Evolutionary conservation across 345 rosid species (phyloP).

Genomic region (Sonneratia alba): DNA sequence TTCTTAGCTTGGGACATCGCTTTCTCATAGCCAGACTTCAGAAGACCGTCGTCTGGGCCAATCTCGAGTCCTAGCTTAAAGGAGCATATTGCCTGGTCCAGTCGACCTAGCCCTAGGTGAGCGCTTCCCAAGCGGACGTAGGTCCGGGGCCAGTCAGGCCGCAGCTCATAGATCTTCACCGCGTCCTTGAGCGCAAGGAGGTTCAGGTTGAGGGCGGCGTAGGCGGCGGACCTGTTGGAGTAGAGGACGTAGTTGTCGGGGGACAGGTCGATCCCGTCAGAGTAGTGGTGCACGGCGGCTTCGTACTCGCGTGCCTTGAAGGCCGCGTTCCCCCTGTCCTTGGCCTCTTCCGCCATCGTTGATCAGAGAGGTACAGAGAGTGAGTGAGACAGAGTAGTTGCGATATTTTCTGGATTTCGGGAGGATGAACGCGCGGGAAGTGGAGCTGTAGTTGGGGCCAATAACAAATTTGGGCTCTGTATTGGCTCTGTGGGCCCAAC

Average conservation of each 20-base stretch:
- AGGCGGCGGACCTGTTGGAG: conserved; percentile 86
- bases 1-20: conserved; percentile 7
- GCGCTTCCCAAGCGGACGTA: conserved; percentile 89
- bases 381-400: not conserved
- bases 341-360: conserved; percentile 66
- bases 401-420: not conserved
- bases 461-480: no score
- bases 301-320: conserved; percentile 70
- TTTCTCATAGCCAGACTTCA: conserved; percentile 72
- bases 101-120: conserved; percentile 42
- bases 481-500: no score
- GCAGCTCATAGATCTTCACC: conserved; percentile 74
- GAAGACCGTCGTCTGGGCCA: conserved; percentile 61
- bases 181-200: conserved; percentile 71
- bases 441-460: not conserved
- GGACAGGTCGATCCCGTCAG: conserved; percentile 66
- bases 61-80: conserved; percentile 72
- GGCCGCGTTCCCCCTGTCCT: conserved; percentile 87
- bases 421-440: conserved; percentile 5
- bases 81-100: conserved; percentile 50
- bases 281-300: conserved; percentile 69
- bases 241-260: conserved; percentile 81
- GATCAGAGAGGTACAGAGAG: conserved; percentile 10
- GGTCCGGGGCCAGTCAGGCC: conserved; percentile 83
- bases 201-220: conserved; percentile 62